phyloP scores from a whole-genome alignment of 78 protist species.

The Dictyostelium capitatum region DNA sequence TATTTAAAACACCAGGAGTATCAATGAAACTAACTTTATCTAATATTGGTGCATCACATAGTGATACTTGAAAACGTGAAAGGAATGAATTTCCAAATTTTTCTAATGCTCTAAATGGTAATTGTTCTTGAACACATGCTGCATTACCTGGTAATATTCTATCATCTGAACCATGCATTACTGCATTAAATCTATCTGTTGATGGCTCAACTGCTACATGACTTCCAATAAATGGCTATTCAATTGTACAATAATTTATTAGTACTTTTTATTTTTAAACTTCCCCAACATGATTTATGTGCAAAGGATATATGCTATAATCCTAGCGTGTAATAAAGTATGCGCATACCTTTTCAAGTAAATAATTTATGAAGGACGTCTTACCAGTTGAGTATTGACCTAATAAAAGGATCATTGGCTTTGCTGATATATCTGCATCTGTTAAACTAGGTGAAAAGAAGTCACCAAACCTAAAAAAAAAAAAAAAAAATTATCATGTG shows the following conservation, averaged over 20 bases:
- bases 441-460: slow-evolving; percentile 53
- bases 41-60: slow-evolving; percentile 76
- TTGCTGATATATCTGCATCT: slow-evolving; percentile 86
- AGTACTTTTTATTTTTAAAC: too few relatives aligned
- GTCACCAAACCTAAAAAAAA: slow-evolving; percentile 35
- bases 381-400: slow-evolving; percentile 93
- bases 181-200: slow-evolving; percentile 94
- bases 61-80: slow-evolving; percentile 62
- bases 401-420: slow-evolving; percentile 86
- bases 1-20: slow-evolving; percentile 93
- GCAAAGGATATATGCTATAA: too few relatives aligned
- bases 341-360: slow-evolving; percentile 58
- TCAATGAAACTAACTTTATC: slow-evolving; percentile 89
- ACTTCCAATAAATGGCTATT: slow-evolving; percentile 51
- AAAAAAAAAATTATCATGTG: background rate
- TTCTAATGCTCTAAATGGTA: slow-evolving; percentile 91
- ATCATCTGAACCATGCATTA: slow-evolving; percentile 91
- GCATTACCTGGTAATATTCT: slow-evolving; percentile 89
- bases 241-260: too few relatives aligned
- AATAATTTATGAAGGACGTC: slow-evolving; percentile 82
- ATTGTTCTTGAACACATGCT: slow-evolving; percentile 71
- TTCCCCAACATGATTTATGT: too few relatives aligned
- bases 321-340: too few relatives aligned
- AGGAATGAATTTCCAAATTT: slow-evolving; percentile 90
- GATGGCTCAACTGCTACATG: slow-evolving; percentile 96